Base-by-base conservation (phyloP, 2,329 filamentous ascomycete genomes). In the Ascochyta viciae-villosae region DNA sequence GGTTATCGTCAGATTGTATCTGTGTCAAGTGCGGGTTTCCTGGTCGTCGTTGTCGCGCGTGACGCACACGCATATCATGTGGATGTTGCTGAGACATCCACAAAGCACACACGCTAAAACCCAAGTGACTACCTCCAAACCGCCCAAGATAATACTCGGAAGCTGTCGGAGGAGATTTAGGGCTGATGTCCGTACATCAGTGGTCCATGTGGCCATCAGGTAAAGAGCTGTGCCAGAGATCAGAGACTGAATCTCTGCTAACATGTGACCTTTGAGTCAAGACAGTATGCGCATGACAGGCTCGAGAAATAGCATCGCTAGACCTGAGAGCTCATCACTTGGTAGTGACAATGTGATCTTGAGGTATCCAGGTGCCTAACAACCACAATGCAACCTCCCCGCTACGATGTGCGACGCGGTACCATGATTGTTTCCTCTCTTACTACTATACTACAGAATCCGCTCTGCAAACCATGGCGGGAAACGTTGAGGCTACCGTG, bases 271-370 rank as follows among this genome's bases (percentile, higher is more conserved):
- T 4, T 4, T 8, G 6, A 16, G 22, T 29, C 41, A 41, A 51
- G 38, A 56, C 47, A 51, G 9, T 12, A 43, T 35, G 53, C 53
- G 33, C 53, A 51, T 56, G 53, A 56, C 13, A 24, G 22, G 13
- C 31, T 39, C 13, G 9, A 23, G 34, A 33, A 26, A 43, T 41
- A 43, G 38, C 16, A 6, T 1, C 5, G 23, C 23, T 34, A n/a
- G 33, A 29, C 26, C 37, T 22, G 23, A 29, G 23, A n/a, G 5
- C 22, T 22, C 37, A 44, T 27, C 48, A 47, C 38, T 43, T 41
- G 48, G 26, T n/a, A 6, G 7, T 41, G 26, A 23, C 42, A 48
- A 24, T 42, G 47, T 56, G 53, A 56, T 38, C 33, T 3, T 1
- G 9, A 12, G 6, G 7, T 9, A 23, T 6, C 12, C 23, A 26